phyloP scores from a whole-genome alignment of 1,284 basidiomycete genomes.

The Athelia psychrophila region DNA sequence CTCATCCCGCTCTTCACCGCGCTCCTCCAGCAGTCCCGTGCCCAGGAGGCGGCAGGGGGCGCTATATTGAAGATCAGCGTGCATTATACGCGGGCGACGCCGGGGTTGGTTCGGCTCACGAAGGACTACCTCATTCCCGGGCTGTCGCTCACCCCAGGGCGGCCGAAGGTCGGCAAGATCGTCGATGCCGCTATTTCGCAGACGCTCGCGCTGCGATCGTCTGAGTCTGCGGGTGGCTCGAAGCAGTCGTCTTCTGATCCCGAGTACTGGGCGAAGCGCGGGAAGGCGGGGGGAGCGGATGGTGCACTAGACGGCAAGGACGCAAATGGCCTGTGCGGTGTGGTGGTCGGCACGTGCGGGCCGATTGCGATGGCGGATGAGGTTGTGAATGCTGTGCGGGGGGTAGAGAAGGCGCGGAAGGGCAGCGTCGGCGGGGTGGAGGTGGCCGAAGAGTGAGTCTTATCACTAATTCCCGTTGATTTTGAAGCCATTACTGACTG shows the following conservation, averaged over 20 bases:
- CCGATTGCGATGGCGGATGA: constrained; percentile 55
- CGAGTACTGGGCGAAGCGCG: constrained; percentile 43
- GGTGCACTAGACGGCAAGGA: constrained; percentile 35
- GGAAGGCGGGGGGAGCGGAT: too few relatives aligned
- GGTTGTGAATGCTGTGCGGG: constrained; percentile 47
- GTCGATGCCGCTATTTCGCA: constrained; percentile 48
- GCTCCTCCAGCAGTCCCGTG: constrained; percentile 45
- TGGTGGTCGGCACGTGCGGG: constrained; percentile 68
- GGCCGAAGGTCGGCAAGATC: constrained; percentile 43
- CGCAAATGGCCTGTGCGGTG: constrained; percentile 45
- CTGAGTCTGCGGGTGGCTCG: too few relatives aligned
- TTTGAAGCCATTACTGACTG: too few relatives aligned
- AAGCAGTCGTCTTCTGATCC: constrained; percentile 47
- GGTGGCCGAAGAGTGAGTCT: constrained; percentile 72
- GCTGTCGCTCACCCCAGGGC: constrained; percentile 46
- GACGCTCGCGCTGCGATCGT: constrained; percentile 41
- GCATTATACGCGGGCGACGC: constrained; percentile 59
- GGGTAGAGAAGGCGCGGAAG: constrained; percentile 43
- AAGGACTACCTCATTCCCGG: constrained; percentile 38
- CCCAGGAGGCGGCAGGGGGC: constrained; percentile 23
- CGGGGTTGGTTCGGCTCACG: constrained; percentile 23
- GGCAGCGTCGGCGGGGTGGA: constrained; percentile 68
- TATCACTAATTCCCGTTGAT: too few relatives aligned
- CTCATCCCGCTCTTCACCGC: constrained; percentile 53
- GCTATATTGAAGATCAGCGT: constrained; percentile 55